Base-by-base conservation (phyloP, 2,329 filamentous ascomycete species). In the Epichloe gansuensis region DNA sequence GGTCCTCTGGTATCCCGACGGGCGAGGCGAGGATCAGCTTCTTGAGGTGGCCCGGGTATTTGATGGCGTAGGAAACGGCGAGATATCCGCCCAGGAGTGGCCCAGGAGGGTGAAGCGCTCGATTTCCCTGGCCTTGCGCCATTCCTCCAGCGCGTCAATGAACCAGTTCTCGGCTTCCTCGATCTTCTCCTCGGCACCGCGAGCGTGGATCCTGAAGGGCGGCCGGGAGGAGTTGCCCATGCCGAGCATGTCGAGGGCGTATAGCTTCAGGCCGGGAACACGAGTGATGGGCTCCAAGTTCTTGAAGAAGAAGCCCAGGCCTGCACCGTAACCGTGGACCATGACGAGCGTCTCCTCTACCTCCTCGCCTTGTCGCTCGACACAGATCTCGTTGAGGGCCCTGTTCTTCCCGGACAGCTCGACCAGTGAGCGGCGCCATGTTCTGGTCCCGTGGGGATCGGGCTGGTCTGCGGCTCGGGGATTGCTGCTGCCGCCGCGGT, bases 221-320 rank as follows among this genome's bases (percentile, higher is more conserved):
- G 93, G 91, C 5, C 91, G 78, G 28, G 82, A 85, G 53, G 88
- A 94, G 62, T 94, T 85, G 54, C 91, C 91, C 88, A 96, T 96
- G 54, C 91, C 91, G 15, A 96, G 76, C 77, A 97, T 82, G 63
- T 98, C 91, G n/a, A 98, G 74, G 1, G 91, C 89, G 65, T 93
- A 97, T 17, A 98, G 72, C 62, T 88, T 91, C 83, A 93, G 94
- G 31, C 91, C 90, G 31, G 78, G 75, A 1, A 82, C 72, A 17
- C 91, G 82, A 46, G 85, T 91, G 37, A 98, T 72, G 5, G 85
- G 82, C 68, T 98, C 93, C 55, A 95, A 95, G 66, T 98, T 98
- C 71, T 93, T 91, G 76, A 96, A 98, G 75, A 95, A 98, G 71
- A 98, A 97, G 23, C 91, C 93, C 0, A 98, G 77, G 0, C 93